A percentile compares a stretch with the other conserved stretches of the same genome.
Evolutionary conservation across 257 asterid species (phyloP).

Genomic region (Solanum pinnatisectum): DNA sequence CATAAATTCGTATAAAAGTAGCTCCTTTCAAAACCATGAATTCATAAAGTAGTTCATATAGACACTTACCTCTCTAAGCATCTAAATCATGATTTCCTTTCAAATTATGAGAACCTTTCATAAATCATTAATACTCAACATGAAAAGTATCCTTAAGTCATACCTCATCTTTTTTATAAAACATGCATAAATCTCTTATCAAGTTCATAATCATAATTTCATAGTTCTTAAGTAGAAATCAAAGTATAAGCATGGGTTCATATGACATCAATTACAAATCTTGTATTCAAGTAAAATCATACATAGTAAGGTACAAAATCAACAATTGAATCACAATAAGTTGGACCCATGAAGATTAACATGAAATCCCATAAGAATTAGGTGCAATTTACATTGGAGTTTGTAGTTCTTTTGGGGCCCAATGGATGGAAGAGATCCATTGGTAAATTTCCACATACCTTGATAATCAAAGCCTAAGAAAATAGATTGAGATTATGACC

Average conservation of each 20-base stretch:
- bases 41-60: neutral
- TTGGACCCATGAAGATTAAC: neutral
- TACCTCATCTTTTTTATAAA: neutral
- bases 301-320: neutral
- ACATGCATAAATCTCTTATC: neutral
- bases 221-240: neutral
- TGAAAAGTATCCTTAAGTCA: neutral
- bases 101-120: neutral
- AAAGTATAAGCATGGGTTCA: neutral
- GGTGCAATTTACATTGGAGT: neutral
- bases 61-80: neutral
- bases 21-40: neutral
- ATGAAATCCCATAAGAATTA: neutral
- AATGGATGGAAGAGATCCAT: neutral
- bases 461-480: neutral
- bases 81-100: neutral
- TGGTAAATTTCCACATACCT: neutral
- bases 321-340: too few relatives aligned
- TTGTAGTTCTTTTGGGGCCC: neutral
- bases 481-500: neutral
- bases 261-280: neutral
- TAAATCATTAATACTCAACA: neutral
- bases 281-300: neutral
- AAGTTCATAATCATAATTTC: neutral
- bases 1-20: neutral